Evolutionary conservation across 1,284 basidiomycete species (phyloP).

Genomic region (Meira nashicola): DNA sequence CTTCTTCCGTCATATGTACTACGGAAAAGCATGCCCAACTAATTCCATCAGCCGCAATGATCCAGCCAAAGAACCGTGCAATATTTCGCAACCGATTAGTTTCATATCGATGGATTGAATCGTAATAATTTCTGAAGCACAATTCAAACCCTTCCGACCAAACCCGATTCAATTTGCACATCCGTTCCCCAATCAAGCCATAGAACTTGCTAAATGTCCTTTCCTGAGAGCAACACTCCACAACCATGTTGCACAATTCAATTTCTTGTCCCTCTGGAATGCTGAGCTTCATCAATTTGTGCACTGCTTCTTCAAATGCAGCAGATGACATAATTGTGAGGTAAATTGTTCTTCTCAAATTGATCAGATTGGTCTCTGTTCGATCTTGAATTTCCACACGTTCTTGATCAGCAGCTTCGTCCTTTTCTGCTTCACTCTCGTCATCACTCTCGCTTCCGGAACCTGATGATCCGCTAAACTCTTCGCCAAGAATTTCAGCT

Average conservation of each 20-base stretch:
- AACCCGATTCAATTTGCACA: conserved; percentile 87
- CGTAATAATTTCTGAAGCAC: conserved; percentile 86
- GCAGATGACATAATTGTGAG: conserved; percentile 79
- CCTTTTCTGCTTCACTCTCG: conserved; percentile 60
- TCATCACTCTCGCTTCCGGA: conserved; percentile 57
- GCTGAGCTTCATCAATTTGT: conserved; percentile 91
- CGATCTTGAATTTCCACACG: conserved; percentile 77
- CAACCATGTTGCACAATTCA: conserved; percentile 95
- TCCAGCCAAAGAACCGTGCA: conserved; percentile 87
- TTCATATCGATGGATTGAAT: conserved; percentile 96
- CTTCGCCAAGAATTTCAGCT: conserved; percentile 77
- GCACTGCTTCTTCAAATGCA: conserved; percentile 92
- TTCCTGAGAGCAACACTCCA: conserved; percentile 99
- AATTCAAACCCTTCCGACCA: conserved; percentile 87
- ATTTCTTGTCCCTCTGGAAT: conserved; percentile 89
- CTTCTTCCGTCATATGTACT: conserved; percentile 92
- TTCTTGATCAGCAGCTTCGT: conserved; percentile 55
- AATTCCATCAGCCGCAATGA: conserved; percentile 70
- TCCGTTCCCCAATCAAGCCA: conserved; percentile 89
- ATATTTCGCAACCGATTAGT: conserved; percentile 97
- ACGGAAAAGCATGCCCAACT: conserved; percentile 81
- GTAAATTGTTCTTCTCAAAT: conserved; percentile 88
- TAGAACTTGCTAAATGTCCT: conserved; percentile 94
- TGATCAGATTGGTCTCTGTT: conserved; percentile 92
- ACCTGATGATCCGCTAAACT: conserved; percentile 22